Evolutionary conservation across 2,329 filamentous ascomycete genomes (phyloP).

Genomic region (Colletotrichum musicola): DNA sequence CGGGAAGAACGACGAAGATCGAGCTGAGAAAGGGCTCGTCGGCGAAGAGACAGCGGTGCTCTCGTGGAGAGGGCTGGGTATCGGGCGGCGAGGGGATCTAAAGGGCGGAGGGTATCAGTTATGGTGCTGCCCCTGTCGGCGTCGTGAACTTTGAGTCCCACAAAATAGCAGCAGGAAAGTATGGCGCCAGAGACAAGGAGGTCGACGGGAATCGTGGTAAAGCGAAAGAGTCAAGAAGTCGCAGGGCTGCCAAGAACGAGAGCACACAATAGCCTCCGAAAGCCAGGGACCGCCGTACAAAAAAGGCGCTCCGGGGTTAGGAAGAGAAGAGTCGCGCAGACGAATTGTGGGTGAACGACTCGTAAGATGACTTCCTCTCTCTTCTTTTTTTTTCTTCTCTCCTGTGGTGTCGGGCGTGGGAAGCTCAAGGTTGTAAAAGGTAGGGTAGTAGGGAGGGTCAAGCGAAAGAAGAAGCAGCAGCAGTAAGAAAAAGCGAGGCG

Average conservation of each 20-base stretch:
- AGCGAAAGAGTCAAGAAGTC: conserved; percentile 40
- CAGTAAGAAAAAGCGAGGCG: conserved; percentile 11
- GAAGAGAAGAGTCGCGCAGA: conserved; percentile 3
- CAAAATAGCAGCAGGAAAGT: conserved; percentile 41
- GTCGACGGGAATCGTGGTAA: conserved; percentile 26
- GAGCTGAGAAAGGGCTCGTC: conserved; percentile 50
- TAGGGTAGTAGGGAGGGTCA: conserved; percentile 12
- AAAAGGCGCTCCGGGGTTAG: neutral
- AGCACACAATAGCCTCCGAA: conserved; percentile 21
- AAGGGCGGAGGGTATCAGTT: conserved; percentile 43
- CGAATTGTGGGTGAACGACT: conserved; percentile 15
- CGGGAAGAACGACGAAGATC: conserved; percentile 44
- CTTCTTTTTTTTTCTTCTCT: neutral
- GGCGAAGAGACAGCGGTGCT: conserved; percentile 58
- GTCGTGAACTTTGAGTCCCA: conserved; percentile 43
- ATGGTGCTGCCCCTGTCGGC: conserved; percentile 29
- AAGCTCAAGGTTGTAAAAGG: conserved; percentile 26
- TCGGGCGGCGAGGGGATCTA: conserved; percentile 62
- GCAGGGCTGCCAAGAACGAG: conserved; percentile 26
- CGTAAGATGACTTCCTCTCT: neutral
- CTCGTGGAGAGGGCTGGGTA: conserved; percentile 63
- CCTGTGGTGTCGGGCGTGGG: conserved; percentile 20
- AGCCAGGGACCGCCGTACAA: conserved; percentile 20
- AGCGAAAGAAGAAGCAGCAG: conserved; percentile 18
- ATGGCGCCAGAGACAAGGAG: conserved; percentile 19